Evolutionary conservation across 495 filamentous ascomycete species (phyloP), one percentile per base, ranked within the genome.

Genomic region (Trichoderma orchidacearum): DNA sequence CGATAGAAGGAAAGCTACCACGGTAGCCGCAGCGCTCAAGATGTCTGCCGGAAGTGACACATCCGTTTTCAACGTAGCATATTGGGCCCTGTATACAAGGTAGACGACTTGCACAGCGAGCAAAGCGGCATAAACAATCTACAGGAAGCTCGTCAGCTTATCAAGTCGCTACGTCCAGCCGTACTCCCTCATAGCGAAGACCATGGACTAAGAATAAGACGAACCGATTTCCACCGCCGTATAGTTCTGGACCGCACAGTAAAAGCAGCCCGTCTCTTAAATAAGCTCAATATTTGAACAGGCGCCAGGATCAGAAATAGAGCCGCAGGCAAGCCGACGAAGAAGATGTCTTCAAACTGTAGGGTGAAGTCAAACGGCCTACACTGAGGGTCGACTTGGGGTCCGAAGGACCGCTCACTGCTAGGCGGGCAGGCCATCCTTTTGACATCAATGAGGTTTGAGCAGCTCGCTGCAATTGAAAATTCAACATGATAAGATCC

Each of bases 321-420:
- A 13, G 41, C 59, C 0, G 71, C 63, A 3, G 67, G 69, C 4
- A 68, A 25, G 8, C 59, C 28, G 4, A 58, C 36, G 54, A 71
- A 68, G 52, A 68, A 60, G 56, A 51, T 58, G 60, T 72, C 65
- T 55, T 72, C 67, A 25, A 72, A 70, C 17, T 66, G 60, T 1
- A 72, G 56, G 13, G 65, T 72, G 53, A 70, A 72, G 56, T 72
- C 69, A 53, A 72, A 72, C 0, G 58, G 15, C 13, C 69, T 64
- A 59, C 68, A 71, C 21, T 38, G 15, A 6, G 45, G 30, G 55
- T 63, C 53, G 5, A 70, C 59, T 21, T 58, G 61, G 3, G 69
- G 69, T 2, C 69, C 69, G 28, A 71, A 62, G 38, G 17, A 48
- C 38, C 17, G 18, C 21, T 48, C 38, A 23, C 38, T 48, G 18